These are phyloP conservation scores for Solanum hybrid DNA, from an alignment of 305 asterid genomes.

Conservation along the genomic window DNA sequence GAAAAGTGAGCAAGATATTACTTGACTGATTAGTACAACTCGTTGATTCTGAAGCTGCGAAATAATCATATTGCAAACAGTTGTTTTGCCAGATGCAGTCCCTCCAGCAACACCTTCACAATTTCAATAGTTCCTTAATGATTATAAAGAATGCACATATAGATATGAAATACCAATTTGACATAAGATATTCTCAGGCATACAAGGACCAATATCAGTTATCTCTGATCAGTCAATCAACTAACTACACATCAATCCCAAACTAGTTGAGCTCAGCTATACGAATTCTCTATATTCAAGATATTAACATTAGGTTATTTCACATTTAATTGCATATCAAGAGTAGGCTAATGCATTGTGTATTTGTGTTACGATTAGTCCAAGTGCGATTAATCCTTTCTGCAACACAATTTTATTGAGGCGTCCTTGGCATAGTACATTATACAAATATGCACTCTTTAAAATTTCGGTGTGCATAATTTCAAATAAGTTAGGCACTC, in stretches of 20 bases:
- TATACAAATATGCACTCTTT: not conserved
- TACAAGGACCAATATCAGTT: not conserved
- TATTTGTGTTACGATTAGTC: not conserved
- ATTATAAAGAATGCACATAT: not conserved
- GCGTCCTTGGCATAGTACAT: not conserved
- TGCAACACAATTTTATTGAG: not conserved
- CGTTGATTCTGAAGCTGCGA: slow-evolving; percentile 85
- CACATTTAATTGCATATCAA: not conserved
- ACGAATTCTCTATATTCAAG: not conserved
- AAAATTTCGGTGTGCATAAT: not conserved
- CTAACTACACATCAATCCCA: not conserved
- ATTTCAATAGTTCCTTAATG: not conserved
- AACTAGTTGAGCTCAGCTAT: not conserved
- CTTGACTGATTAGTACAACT: slow-evolving; percentile 80
- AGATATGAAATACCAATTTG: not conserved
- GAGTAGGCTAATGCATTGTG: not conserved
- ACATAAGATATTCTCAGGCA: not conserved
- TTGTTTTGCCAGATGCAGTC: slow-evolving; percentile 91
- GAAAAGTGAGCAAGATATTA: slow-evolving; percentile 11
- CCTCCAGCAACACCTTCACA: slow-evolving; percentile 96
- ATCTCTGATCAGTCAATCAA: not conserved
- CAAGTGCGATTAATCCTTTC: not conserved
- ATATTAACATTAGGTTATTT: not conserved
- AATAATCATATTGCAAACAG: slow-evolving; percentile 79
- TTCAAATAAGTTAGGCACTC: not conserved